Percentiles rank a stretch among this genome's conserved stretches.
phyloP scores from a whole-genome alignment of 2,329 filamentous ascomycete species.

The Dactylella cylindrospora region DNA sequence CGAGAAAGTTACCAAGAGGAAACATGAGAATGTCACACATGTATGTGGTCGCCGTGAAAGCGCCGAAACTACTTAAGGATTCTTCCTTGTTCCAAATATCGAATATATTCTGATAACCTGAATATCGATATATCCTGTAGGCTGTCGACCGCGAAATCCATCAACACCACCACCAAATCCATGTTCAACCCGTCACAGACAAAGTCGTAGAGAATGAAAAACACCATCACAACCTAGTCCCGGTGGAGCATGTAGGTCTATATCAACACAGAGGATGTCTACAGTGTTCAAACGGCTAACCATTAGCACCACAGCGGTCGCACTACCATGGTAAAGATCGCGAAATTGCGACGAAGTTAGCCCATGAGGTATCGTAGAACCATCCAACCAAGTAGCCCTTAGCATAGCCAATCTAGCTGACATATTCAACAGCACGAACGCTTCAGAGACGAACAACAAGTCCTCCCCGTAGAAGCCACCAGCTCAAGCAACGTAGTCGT shows the following conservation, averaged over 20 bases:
- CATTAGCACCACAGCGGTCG: slow-evolving; percentile 9
- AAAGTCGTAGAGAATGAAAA: slow-evolving; percentile 25
- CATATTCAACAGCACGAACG: slow-evolving; percentile 7
- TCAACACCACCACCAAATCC: slow-evolving; percentile 60
- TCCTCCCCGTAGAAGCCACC: slow-evolving; percentile 31
- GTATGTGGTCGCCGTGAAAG: no score
- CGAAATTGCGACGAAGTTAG: slow-evolving; percentile 22
- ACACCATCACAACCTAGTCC: slow-evolving; percentile 26
- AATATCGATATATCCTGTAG: slow-evolving; percentile 2
- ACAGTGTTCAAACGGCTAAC: not conserved
- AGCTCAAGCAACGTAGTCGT: slow-evolving; percentile 55
- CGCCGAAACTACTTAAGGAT: not conserved
- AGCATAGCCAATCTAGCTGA: not conserved
- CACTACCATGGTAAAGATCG: slow-evolving; percentile 29
- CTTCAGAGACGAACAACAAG: slow-evolving; percentile 27
- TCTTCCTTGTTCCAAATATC: no score
- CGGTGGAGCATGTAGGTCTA: slow-evolving; percentile 32
- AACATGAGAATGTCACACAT: slow-evolving; percentile 36
- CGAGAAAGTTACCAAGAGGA: slow-evolving; percentile 22
- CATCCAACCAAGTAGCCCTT: not conserved
- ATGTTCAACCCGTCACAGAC: slow-evolving; percentile 63
- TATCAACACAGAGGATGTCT: not conserved
- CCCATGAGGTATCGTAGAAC: slow-evolving; percentile 17
- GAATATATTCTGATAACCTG: not conserved
- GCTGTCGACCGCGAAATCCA: slow-evolving; percentile 70